Conservation (phyloP, 2,329 filamentous ascomycete genomes). For the Fusarium praegraminearum region DNA sequence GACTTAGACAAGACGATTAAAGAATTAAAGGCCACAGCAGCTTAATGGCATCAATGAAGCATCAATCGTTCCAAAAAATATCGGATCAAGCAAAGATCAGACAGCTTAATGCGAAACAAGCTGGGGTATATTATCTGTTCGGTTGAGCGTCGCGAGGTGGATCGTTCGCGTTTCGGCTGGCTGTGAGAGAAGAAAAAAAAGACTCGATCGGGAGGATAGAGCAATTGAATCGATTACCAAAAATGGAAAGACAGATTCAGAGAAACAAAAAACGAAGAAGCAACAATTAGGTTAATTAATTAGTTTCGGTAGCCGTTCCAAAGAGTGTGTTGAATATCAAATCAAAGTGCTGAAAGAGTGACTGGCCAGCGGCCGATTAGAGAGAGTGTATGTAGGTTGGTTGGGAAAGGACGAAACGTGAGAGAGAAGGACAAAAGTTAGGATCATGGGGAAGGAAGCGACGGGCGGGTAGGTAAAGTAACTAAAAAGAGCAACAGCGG, state of each 20-base stretch:
- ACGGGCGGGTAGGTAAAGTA: conserved; percentile 47
- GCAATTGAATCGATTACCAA: conserved; percentile 26
- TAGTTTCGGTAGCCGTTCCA: conserved; percentile 15
- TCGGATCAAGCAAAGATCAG: conserved; percentile 10
- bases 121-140: conserved; percentile 26
- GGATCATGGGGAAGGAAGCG: conserved; percentile 43
- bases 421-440: conserved; percentile 41
- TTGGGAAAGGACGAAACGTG: conserved; percentile 41
- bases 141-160: conserved; percentile 32
- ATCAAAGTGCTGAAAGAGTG: conserved; percentile 43
- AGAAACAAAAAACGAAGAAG: conserved; percentile 31
- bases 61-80: conserved; percentile 18
- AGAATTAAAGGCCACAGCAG: conserved; percentile 31
- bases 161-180: conserved; percentile 34
- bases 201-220: conserved; percentile 29
- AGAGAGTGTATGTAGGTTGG: conserved; percentile 45
- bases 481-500: conserved; percentile 41
- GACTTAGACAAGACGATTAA: conserved; percentile 25
- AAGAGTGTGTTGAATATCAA: conserved; percentile 43
- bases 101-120: conserved; percentile 29
- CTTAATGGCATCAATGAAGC: conserved; percentile 31
- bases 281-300: conserved; percentile 28
- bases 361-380: conserved; percentile 48
- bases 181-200: conserved; percentile 11
- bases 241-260: conserved; percentile 24